These are phyloP conservation scores for Phialophora macrospora DNA, from an alignment of 2,329 filamentous ascomycete genomes.

Conservation along the genomic window DNA sequence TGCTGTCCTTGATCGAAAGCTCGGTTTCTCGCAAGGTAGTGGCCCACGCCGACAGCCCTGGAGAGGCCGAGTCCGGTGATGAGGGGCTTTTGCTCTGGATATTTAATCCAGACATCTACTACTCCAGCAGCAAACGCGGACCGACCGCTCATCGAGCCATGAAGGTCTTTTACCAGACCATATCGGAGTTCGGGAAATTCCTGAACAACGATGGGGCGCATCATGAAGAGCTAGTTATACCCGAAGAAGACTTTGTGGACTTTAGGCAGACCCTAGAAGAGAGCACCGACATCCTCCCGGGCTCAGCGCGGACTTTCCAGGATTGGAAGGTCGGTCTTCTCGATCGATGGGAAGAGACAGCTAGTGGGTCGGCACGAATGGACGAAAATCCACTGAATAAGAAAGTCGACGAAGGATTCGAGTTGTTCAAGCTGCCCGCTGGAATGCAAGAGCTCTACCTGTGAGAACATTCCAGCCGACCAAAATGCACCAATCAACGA, in stretches of 20 bases:
- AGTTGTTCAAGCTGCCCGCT: slow-evolving; percentile 32
- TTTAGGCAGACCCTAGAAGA: slow-evolving; percentile 46
- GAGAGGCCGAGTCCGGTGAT: slow-evolving; percentile 7
- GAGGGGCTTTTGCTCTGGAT: slow-evolving; percentile 55
- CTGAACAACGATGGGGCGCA: slow-evolving; percentile 46
- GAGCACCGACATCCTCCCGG: slow-evolving; percentile 55
- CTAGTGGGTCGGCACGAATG: slow-evolving; percentile 35
- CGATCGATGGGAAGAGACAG: slow-evolving; percentile 49
- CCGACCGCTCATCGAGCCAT: slow-evolving; percentile 54
- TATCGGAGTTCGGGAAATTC: slow-evolving; percentile 44
- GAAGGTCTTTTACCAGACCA: slow-evolving; percentile 61
- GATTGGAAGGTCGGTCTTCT: slow-evolving; percentile 62
- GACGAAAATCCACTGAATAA: slow-evolving; percentile 37
- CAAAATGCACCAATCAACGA: not conserved
- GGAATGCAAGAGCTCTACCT: slow-evolving; percentile 34
- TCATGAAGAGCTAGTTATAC: slow-evolving; percentile 56
- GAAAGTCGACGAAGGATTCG: slow-evolving; percentile 34
- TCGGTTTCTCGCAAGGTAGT: slow-evolving; percentile 62
- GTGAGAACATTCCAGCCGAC: slow-evolving; percentile 3
- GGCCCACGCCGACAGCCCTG: slow-evolving; percentile 47
- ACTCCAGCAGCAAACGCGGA: slow-evolving; percentile 53
- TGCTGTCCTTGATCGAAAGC: slow-evolving; percentile 62
- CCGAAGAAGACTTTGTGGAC: slow-evolving; percentile 35
- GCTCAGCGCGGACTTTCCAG: slow-evolving; percentile 56
- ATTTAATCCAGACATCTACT: slow-evolving; percentile 64